Conservation (phyloP, 2,329 filamentous ascomycete genomes). For the Colletotrichum sp. region DNA sequence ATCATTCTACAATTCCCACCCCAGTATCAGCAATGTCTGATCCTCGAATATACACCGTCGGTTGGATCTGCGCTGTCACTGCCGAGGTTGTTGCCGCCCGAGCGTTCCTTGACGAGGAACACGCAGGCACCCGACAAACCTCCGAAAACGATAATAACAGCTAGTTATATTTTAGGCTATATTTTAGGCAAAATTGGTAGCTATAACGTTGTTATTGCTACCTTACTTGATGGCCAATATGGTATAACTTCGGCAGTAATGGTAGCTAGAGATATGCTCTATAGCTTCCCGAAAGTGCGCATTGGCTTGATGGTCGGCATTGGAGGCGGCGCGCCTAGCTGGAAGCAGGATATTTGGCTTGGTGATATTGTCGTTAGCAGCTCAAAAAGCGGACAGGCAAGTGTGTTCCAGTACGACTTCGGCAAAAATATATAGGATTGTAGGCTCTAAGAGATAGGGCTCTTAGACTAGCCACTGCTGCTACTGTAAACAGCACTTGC, state of each 20-base stretch:
- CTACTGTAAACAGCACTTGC: neutral
- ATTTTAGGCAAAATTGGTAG: conserved; percentile 30
- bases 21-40: neutral
- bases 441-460: neutral
- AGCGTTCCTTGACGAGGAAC: neutral
- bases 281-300: conserved; percentile 1
- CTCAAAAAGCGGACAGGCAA: neutral
- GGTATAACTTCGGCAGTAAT: conserved; percentile 27
- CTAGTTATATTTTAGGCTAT: conserved; percentile 40
- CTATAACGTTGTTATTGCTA: conserved; percentile 39
- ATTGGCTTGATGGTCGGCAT: conserved; percentile 8
- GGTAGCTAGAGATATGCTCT: neutral
- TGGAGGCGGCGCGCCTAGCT: neutral
- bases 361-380: conserved; percentile 19
- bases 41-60: neutral
- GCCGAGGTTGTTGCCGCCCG: neutral
- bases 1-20: neutral
- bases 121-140: neutral
- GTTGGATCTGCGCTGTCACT: neutral
- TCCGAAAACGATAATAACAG: conserved; percentile 25
- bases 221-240: conserved; percentile 28
- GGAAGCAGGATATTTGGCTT: neutral
- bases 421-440: conserved; percentile 14
- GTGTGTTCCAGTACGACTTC: conserved; percentile 19
- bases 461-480: neutral